These are phyloP conservation scores for Panicum virgatum DNA, from an alignment of 202 grass and related monocot species.

Conservation along the genomic window DNA sequence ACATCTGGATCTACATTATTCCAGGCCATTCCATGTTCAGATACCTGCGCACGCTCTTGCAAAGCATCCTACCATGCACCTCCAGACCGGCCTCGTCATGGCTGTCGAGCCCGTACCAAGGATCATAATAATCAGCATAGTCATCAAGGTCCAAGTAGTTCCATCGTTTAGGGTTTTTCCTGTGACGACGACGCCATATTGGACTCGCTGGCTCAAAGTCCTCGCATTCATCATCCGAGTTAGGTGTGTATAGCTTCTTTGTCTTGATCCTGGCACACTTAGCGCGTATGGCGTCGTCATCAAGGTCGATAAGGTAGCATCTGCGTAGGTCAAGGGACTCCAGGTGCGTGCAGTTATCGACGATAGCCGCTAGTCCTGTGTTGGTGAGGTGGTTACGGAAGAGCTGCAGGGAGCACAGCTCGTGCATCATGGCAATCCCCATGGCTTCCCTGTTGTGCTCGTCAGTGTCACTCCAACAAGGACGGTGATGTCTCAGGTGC, in stretches of 20 bases:
- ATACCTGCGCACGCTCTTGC: not conserved
- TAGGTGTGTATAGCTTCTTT: too few species aligned
- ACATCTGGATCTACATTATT: too few species aligned
- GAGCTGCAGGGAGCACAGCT: not conserved
- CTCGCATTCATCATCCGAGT: not conserved
- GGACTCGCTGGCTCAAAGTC: not conserved
- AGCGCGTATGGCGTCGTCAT: not conserved
- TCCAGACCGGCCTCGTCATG: not conserved
- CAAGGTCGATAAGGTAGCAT: not conserved
- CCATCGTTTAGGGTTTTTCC: not conserved
- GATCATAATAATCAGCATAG: not conserved
- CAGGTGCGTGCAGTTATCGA: not conserved
- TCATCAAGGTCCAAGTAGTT: not conserved
- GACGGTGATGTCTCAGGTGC: not conserved
- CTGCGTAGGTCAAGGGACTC: not conserved
- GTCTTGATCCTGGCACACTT: slow-evolving; percentile 12
- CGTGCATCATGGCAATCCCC: not conserved
- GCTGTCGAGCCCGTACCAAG: not conserved
- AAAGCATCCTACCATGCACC: not conserved
- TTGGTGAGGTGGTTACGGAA: not conserved
- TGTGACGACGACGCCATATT: too few species aligned
- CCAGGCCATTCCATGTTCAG: not conserved
- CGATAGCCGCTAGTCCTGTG: not conserved
- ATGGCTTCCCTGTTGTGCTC: not conserved
- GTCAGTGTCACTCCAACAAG: too few species aligned